Conservation (phyloP, 1,284 basidiomycete genomes). For the Trichosporon sp. region DNA sequence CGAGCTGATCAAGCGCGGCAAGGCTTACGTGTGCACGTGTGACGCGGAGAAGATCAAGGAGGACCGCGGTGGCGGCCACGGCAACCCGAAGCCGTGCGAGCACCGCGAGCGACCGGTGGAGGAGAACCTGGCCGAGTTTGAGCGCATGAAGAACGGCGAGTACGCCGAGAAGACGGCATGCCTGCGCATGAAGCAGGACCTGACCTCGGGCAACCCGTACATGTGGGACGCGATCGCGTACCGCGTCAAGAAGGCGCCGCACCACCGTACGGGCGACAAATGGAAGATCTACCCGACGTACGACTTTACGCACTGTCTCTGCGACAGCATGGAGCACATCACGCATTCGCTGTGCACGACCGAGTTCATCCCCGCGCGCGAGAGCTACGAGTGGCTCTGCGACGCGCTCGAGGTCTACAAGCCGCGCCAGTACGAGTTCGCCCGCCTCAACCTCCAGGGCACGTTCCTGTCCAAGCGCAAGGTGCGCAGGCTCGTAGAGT, state of each 20-base stretch:
- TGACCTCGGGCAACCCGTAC: slow-evolving; percentile 91
- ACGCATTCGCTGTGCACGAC: slow-evolving; percentile 97
- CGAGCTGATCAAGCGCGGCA: slow-evolving; percentile 86
- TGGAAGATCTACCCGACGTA: slow-evolving; percentile 89
- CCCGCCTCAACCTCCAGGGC: slow-evolving; percentile 88
- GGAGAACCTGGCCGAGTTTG: slow-evolving; percentile 86
- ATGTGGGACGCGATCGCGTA: slow-evolving; percentile 99
- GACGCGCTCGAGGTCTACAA: slow-evolving; percentile 96
- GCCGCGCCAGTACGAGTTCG: slow-evolving; percentile 97
- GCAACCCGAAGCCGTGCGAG: slow-evolving; percentile 79
- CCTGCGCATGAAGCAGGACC: slow-evolving; percentile 96
- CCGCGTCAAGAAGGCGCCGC: slow-evolving; percentile 83
- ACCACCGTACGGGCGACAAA: slow-evolving; percentile 89
- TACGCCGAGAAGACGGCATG: slow-evolving; percentile 89
- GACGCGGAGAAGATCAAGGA: slow-evolving; percentile 90
- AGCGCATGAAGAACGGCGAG: slow-evolving; percentile 87
- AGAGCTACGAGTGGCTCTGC: slow-evolving; percentile 99
- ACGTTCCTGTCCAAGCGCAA: slow-evolving; percentile 98
- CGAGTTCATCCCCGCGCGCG: slow-evolving; percentile 94
- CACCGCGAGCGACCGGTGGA: slow-evolving; percentile 81
- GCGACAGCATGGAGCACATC: slow-evolving; percentile 99
- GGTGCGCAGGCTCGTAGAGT: slow-evolving; percentile 84
- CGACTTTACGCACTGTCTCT: slow-evolving; percentile 98
- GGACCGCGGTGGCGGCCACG: slow-evolving; percentile 79
- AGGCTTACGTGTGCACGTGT: slow-evolving; percentile 95